Conservation (phyloP, 306 rosid genomes). For the Cicer bijugum region DNA sequence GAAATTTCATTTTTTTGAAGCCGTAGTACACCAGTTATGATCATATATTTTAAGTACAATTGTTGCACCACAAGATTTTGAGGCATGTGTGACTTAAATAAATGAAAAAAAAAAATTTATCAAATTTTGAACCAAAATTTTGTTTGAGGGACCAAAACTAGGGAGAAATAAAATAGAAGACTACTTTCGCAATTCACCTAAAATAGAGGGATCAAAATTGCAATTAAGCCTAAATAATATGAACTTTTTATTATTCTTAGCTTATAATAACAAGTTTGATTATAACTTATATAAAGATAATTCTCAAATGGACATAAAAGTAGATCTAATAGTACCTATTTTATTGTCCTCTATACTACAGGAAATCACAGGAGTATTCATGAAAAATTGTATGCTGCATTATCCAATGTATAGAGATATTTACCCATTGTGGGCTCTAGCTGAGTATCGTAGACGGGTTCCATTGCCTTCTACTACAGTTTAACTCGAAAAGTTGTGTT, state of each 20-base stretch:
- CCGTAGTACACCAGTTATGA: too few species aligned
- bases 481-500: neutral
- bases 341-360: neutral
- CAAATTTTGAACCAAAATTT: too few species aligned
- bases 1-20: too few species aligned
- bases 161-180: too few species aligned
- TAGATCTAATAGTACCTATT: neutral
- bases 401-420: slow-evolving; percentile 72
- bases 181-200: too few species aligned
- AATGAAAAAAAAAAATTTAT: too few species aligned
- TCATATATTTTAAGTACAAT: too few species aligned
- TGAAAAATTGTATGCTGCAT: slow-evolving; percentile 68
- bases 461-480: slow-evolving; percentile 49
- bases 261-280: neutral
- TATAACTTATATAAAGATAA: too few species aligned
- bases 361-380: slow-evolving; percentile 64
- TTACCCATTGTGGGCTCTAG: slow-evolving; percentile 77
- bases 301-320: neutral
- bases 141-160: too few species aligned
- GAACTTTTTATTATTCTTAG: neutral
- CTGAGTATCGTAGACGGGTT: slow-evolving; percentile 64
- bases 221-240: neutral
- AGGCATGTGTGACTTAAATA: too few species aligned
- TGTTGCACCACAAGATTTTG: too few species aligned
- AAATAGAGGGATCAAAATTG: too few species aligned